A percentile compares a stretch with the other conserved stretches of the same genome.
These are phyloP conservation scores for Ogataea kodamae DNA, from an alignment of 805 yeast species.

Conservation along the genomic window DNA sequence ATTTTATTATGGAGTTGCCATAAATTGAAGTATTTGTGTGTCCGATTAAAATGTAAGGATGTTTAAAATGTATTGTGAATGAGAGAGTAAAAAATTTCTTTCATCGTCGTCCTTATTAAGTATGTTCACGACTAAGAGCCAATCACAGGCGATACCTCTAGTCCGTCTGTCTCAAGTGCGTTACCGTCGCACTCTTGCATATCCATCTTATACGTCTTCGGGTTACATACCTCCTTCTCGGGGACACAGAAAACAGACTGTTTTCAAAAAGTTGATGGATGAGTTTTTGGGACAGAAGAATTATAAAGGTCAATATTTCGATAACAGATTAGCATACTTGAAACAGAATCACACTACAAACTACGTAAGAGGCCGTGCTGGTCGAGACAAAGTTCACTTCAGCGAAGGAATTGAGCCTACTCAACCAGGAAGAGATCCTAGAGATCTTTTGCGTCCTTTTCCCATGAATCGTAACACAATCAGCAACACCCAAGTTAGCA, in stretches of 20 bases:
- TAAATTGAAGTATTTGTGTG: no score
- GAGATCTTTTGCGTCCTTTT: conserved; percentile 64
- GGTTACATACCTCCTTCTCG: conserved; percentile 37
- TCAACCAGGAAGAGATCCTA: conserved; percentile 8
- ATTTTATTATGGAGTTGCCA: no score
- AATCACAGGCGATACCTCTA: conserved; percentile 1
- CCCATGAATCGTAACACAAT: conserved; percentile 68
- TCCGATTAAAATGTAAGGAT: no score
- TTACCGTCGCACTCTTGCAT: conserved; percentile 51
- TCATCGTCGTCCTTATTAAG: background rate
- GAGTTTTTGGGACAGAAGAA: conserved; percentile 81
- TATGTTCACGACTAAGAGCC: conserved; percentile 5
- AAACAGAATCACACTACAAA: conserved; percentile 68
- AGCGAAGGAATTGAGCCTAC: conserved; percentile 9
- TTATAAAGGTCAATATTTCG: conserved; percentile 73
- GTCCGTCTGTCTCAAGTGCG: conserved; percentile 39
- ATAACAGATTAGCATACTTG: conserved; percentile 71
- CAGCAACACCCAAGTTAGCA: conserved; percentile 61
- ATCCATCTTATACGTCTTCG: conserved; percentile 49
- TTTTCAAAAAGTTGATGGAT: conserved; percentile 60
- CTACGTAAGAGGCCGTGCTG: conserved; percentile 54
- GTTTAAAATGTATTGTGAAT: no score
- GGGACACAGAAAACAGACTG: conserved; percentile 40
- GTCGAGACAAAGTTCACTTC: conserved; percentile 35
- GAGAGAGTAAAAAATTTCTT: conserved; percentile 14